Base-by-base conservation (phyloP, 345 rosid genomes). In the Lepidium africanum region DNA sequence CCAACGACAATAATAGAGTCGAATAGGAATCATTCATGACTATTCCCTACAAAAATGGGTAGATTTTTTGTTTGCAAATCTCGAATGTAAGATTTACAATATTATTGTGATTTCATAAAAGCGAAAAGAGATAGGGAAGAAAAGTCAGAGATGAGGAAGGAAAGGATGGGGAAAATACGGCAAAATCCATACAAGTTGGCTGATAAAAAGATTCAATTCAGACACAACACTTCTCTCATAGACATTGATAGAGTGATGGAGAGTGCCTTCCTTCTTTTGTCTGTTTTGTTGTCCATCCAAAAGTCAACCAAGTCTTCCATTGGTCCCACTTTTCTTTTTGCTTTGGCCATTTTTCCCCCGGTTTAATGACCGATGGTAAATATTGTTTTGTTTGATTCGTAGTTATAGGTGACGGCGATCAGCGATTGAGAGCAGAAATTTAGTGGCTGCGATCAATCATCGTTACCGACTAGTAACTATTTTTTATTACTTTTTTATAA, bases 261-360 rank as follows among this genome's bases (percentile, higher is more conserved):
- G 56, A 73, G 47, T 3, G 55, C 36, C 19, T 59, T 50, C 12
- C 40, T 58, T 56, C 17, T 58, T 58, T 57, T 38, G 72, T 51
- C 62, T 49, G 14, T 49, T 37, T 56, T 63, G 30, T 55, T 67
- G 73, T 58, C 49, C 35, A 36, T 43, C 11, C 42, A 17, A 50
- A 65, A 74, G 77, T 67, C 77, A 74, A 67, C 63, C 50, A 67
- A 67, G 72, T 74, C 72, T 58, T 38, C 51, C 6, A 14, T 37
- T 30, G 76, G 59, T 38, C 71, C 65, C 65, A 37, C 12, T 1
- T 32, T 27, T 55, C 59, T 17, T 50, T 14, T 57, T 17, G 58
- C 57, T 63, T 71, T 43, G 63, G 69, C 56, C 6, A 52, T 53
- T 21, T n/a, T n/a, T n/a, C n/a, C n/a, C n/a, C n/a, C n/a, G n/a